Evolutionary conservation across 148 eudicot species (phyloP), one percentile per base, ranked within the genome.

Genomic region (Rhododendron kiyosumense): DNA sequence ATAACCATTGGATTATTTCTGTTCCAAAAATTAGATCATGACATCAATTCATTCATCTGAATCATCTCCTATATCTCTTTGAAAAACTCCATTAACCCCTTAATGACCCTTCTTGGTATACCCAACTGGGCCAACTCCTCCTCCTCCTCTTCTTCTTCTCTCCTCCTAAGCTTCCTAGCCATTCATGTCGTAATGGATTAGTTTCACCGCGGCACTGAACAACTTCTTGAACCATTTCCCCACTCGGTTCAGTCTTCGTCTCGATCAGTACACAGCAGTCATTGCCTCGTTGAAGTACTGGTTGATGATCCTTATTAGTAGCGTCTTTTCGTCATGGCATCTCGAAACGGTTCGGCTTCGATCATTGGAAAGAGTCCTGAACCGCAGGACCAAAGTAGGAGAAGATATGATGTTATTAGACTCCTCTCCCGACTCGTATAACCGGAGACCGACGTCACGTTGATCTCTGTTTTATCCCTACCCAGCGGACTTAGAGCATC

Each of bases 401-500:
- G 34, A 34, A 34, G 34, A 34, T 34, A 34, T 34, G 34, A 34
- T 2, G 34, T 34, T 34, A 34, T 34, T 34, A 34, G 34, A 34
- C 34, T 34, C 96, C 0, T 88, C 91, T 0, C 94, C 90, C 9
- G 96, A 93, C 43, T 95, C 96, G 75, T 86, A 36, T 36, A 89
- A 11, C 92, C 91, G 73, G 92, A 90, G 20, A 83, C 78, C 3
- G 91, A 89, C 34, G 89, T 26, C 46, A 52, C 28, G 26, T 83
- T 76, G 0, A 83, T 14, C 30, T 89, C 91, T 41, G 87, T 49
- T 0, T 78, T 65, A 2, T 36, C 63, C 34, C 84, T 87, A 26
- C 63, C 63, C 38, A 3, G 38, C 4, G 91, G 88, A 0, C 89
- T 97, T 22, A 91, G 83, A 2, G 98, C 98, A 34, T 97, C 94